Base-by-base conservation (phyloP, 116 monocot genomes). In the Trichopus zeylanicus region DNA sequence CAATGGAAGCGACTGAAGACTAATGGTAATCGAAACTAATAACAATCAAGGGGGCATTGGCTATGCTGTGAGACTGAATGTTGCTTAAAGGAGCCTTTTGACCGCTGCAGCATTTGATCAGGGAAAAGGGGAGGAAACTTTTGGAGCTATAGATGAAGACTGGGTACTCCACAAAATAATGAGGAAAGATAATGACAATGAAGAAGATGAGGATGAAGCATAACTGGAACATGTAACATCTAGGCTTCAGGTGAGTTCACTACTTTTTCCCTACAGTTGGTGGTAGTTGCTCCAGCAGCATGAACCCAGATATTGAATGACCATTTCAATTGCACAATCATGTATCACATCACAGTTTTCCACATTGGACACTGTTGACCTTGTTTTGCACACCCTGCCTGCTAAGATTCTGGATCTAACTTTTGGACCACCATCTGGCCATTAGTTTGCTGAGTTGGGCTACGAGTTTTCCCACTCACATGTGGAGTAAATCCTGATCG, bases 161-260 rank as follows among this genome's bases (percentile, higher is more conserved):
- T 97, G 97, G 97, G 81, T 84, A 69, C 74, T 97, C n/a, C 91
- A 97, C 62, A 97, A 97, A 64, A 54, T 81, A 65, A 97, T 97
- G 91, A 97, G 91, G 69, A 90, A 65, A 75, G 97, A 97, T 46
- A 84, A 75, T 56, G 87, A 97, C 57, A 87, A 90, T 38, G 94
- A 89, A 48, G 84, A 87, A 46, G 77, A 81, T n/a, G 70, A 66
- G 49, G 82, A 84, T 63, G 82, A 90, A 30, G 76, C 79, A 33
- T 91, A 97, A 70, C 76, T 97, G 42, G 71, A 57, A 55, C 86
- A 82, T 33, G 59, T 91, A 52, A 53, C 87, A 28, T 73, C 67
- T 60, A 84, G 79, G 55, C 84, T 97, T 60, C 87, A 91, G 86
- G 94, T 94, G 24, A 2, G n/a, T n/a, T n/a, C n/a, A n/a, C n/a